Base-by-base conservation (phyloP, 2,329 filamentous ascomycete species). In the Ambrosiella beaveri region DNA sequence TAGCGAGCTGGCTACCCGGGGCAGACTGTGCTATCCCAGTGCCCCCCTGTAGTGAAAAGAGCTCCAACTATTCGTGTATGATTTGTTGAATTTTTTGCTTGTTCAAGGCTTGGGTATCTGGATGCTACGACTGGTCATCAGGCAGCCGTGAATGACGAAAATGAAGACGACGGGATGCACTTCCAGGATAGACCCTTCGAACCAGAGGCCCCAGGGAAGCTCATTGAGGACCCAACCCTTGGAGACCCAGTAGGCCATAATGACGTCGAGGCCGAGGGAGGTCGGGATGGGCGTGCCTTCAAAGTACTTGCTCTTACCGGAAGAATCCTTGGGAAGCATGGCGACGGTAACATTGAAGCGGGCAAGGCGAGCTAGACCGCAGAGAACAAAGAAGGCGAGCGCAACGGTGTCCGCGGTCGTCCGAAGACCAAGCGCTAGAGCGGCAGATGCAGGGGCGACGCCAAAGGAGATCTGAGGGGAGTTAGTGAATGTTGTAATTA, bases 271-370 rank as follows among this genome's bases (percentile, higher is more conserved):
- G 1, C 78, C 83, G 27, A 97, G 75, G 27, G 86, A 90, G 2
- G 89, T 97, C 1, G 93, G 93, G 65, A 97, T 96, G 0, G 93
- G 93, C 0, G 91, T 95, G 65, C 93, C 93, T 73, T 98, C 93
- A 65, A 98, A 98, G 73, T 95, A 98, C 67, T 86, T 80, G 61
- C 86, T 88, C 74, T 98, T 98, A 64, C 93, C 93, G 0, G 79
- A 81, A 54, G 82, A 85, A 68, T 98, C 93, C 72, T 97, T 96
- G 62, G 93, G 93, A 11, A 98, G 80, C 64, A 84, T 82, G 40
- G 83, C 78, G 41, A 93, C 90, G 9, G 93, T 97, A 56, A 98
- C 93, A 70, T 98, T 98, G 82, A 98, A 98, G 63, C 93, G 86
- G 51, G 93, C 93, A 9, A 98, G 81, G 54, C 93, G 84, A 2